Evolutionary conservation across 768 basidiomycete genomes (phyloP), one percentile per base, ranked within the genome.

Genomic region (Neoboletus brunneissimus): DNA sequence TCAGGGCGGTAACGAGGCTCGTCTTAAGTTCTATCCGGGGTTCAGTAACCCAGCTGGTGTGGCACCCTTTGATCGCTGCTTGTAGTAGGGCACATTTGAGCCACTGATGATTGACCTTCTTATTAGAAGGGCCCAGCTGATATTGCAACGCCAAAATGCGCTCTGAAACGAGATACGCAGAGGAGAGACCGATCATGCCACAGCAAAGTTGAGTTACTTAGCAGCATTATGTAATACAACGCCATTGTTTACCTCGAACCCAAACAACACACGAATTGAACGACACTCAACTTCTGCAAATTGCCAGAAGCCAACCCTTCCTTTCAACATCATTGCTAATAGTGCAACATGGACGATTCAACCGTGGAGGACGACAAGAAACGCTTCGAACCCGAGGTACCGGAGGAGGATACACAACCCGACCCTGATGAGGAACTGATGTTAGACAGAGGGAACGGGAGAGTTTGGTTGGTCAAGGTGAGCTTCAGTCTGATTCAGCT

Each of bases 391-490:
- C 74, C 81, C 3, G 81, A 84, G 25, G 72, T 61, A 13, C 71
- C 58, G 4, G 86, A 87, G 0, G 88, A 88, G 1, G 87, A 86
- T 45, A 60, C 76, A 1, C 85, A 83, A 67, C 89, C 87, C 0
- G 89, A 91, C 63, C 89, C 89, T 1, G 89, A 94, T 57, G 90
- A 92, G 69, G 80, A 84, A 45, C 77, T 94, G n/a, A 87, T 90
- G 81, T 74, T 91, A 35, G 83, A 88, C 69, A 80, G 85, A 58
- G 86, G 86, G 20, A 82, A 84, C 47, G 87, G 90, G 45, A 75
- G 84, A 59, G 87, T 91, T 18, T 94, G 91, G 91, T 77, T 92
- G 42, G 89, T 92, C 66, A 92, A 92, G 82, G 91, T 90, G 62
- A 62, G 78, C 70, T 35, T n/a, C 51, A 16, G 8, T 23, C 42